phyloP scores from a whole-genome alignment of 768 basidiomycete species.

The Naganishia vaughanmartiniae region DNA sequence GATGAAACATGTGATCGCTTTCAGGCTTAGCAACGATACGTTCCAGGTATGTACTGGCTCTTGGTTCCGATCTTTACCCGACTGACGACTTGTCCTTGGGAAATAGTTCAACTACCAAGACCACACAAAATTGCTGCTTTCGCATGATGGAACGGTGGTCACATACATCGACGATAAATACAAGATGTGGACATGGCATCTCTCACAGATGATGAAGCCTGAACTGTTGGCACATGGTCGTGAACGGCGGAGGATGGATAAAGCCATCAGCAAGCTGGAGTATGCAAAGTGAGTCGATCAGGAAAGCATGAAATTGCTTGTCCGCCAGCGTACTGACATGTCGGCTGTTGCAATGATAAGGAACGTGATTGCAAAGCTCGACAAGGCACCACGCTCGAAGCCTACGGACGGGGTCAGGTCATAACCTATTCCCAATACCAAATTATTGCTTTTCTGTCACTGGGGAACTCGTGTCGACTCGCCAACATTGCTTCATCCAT shows the following conservation, averaged over 20 bases:
- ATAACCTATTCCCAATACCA: background rate
- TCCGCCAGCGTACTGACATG: no score
- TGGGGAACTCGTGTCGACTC: no score
- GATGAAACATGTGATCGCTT: slow-evolving; percentile 96
- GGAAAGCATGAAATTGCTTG: no score
- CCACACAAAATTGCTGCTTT: slow-evolving; percentile 90
- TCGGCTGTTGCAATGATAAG: background rate
- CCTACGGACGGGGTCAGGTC: background rate
- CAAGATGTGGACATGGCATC: slow-evolving; percentile 67
- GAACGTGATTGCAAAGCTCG: slow-evolving; percentile 18
- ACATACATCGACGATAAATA: slow-evolving; percentile 91
- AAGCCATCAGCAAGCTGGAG: slow-evolving; percentile 24
- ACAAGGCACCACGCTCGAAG: slow-evolving; percentile 14
- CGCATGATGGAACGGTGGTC: slow-evolving; percentile 70
- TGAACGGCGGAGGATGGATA: slow-evolving; percentile 28
- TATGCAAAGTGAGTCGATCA: slow-evolving; percentile 22
- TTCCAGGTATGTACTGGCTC: slow-evolving; percentile 67
- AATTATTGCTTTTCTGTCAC: background rate
- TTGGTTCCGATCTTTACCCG: background rate
- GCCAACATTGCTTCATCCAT: no score
- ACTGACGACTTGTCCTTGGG: slow-evolving; percentile 12
- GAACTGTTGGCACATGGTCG: slow-evolving; percentile 14
- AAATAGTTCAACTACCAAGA: slow-evolving; percentile 96
- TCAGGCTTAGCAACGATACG: slow-evolving; percentile 91
- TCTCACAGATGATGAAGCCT: slow-evolving; percentile 65